Base-by-base conservation (phyloP, 2,329 filamentous ascomycete genomes). In the Xylariales sp. region DNA sequence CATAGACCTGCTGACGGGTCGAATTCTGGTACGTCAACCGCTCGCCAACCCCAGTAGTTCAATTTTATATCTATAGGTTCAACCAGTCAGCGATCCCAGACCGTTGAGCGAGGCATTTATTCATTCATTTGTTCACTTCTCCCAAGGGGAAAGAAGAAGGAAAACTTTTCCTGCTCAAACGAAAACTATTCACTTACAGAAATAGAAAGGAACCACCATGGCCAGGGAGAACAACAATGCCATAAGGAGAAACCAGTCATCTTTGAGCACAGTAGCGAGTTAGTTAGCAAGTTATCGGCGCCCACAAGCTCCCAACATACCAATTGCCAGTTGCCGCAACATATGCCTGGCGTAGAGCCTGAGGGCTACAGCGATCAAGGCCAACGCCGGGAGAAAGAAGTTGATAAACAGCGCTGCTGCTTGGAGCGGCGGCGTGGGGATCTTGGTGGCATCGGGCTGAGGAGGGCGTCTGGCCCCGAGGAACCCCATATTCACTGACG, bases 391-490 rank as follows among this genome's bases (percentile, higher is more conserved):
- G 16, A 80, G 78, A 53, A 79, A 64, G 67, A 80, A 78, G 18
- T 77, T 71, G 46, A 80, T 69, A 48, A 75, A 75, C 3, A 80
- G 62, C 1, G 73, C 78, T 9, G 68, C 67, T 7, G 70, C 62
- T 53, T 80, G 79, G 14, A 78, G 74, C n/a, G 76, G 70, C 10
- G 78, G 75, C 10, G 78, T 79, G 1, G 78, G 78, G 7, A 79
- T 77, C 48, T 73, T 71, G 36, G 69, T 63, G 6, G 76, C 74
- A 55, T 78, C 69, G 0, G 70, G 46, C 4, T 66, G 72, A 30
- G 72, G 72, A 5, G 74, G 69, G 7, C 69, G 64, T 43, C 64
- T 64, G 10, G 32, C 28, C 4, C 59, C 48, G 41, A 69, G 58
- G 10, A 49, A 16, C 36, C 59, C 64, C 70, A 71, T 71, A 0